These are phyloP conservation scores for Candida coleopterorum DNA, from an alignment of 805 yeast genomes.

Conservation along the genomic window DNA sequence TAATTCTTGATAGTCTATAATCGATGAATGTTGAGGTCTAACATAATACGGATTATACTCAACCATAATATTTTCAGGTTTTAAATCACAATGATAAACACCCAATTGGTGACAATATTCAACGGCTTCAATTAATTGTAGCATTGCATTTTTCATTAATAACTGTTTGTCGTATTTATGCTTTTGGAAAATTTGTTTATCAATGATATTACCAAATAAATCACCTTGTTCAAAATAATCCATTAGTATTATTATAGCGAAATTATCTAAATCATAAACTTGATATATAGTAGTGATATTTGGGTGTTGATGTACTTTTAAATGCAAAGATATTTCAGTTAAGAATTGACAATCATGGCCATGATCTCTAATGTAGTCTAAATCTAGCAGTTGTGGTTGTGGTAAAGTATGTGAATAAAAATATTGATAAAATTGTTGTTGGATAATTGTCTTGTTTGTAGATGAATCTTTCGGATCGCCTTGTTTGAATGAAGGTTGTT, in stretches of 20 bases:
- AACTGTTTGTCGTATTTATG: constrained; percentile 39
- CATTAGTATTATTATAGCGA: constrained; percentile 67
- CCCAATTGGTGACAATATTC: constrained; percentile 26
- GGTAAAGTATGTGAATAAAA: constrained; percentile 15
- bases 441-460: constrained; percentile 26
- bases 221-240: constrained; percentile 87
- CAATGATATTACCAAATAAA: constrained; percentile 80
- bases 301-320: constrained; percentile 72
- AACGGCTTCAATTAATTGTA: constrained; percentile 36
- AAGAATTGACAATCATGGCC: constrained; percentile 33
- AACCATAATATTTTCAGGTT: constrained; percentile 40
- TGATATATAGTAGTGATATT: constrained; percentile 73
- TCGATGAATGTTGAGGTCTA: constrained; percentile 13
- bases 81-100: constrained; percentile 40
- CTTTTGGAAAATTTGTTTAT: constrained; percentile 52
- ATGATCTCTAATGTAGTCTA: constrained; percentile 19
- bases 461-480: constrained; percentile 26
- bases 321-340: constrained; percentile 70
- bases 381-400: constrained; percentile 16
- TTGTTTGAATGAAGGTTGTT: constrained; percentile 31
- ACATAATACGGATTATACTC: constrained; percentile 23
- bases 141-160: constrained; percentile 39
- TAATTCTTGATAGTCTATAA: constrained; percentile 44
- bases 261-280: constrained; percentile 54
- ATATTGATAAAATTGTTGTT: constrained; percentile 18